Conservation (phyloP, 2,329 filamentous ascomycete species). For the Dichotomopilus funicola region DNA sequence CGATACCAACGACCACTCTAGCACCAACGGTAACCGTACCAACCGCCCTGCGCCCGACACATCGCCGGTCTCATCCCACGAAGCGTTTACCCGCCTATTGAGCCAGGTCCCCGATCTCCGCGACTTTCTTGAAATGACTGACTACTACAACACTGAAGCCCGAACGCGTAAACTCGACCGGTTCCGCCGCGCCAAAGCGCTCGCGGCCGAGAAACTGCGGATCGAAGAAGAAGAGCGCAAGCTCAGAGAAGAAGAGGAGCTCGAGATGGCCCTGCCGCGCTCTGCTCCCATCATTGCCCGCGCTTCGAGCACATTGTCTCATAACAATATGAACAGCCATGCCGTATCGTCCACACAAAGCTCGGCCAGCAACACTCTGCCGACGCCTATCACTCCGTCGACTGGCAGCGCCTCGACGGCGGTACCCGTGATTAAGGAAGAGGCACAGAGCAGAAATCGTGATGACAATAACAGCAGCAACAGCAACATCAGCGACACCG, state of each 20-base stretch:
- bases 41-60: not conserved
- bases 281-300: not conserved
- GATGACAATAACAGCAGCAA: not conserved
- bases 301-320: not conserved
- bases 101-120: conserved; percentile 18
- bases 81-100: conserved; percentile 15
- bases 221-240: conserved; percentile 23
- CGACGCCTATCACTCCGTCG: conserved; percentile 2
- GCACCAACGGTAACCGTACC: not conserved
- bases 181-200: conserved; percentile 17
- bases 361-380: not conserved
- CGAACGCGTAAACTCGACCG: conserved; percentile 22
- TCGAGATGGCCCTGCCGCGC: conserved; percentile 17
- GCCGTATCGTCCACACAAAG: too few species aligned
- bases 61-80: not conserved
- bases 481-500: not conserved
- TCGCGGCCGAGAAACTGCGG: conserved; percentile 19
- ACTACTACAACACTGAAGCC: conserved; percentile 19
- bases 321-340: too few species aligned
- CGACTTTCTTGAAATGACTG: conserved; percentile 24
- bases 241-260: conserved; percentile 22
- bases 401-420: not conserved
- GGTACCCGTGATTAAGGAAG: not conserved
- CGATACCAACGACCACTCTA: not conserved
- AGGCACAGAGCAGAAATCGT: too few species aligned